A percentile compares a stretch with the other conserved stretches of the same genome.
phyloP scores from a whole-genome alignment of 2,329 filamentous ascomycete genomes.

The Neofusicoccum parvum region DNA sequence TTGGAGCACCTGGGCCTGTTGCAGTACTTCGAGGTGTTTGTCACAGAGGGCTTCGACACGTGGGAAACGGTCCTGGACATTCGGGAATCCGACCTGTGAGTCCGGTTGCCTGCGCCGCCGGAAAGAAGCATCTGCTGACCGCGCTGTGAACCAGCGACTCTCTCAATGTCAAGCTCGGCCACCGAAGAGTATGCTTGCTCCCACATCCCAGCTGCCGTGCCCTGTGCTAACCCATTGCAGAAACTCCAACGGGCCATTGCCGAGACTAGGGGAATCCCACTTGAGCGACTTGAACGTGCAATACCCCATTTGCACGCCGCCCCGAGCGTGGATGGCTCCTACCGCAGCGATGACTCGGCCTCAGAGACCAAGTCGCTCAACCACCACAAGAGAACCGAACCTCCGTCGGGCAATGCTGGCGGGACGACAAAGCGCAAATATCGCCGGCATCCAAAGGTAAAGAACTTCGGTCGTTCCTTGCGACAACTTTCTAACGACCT shows the following conservation, averaged over 20 bases:
- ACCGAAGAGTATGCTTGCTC: slow-evolving; percentile 66
- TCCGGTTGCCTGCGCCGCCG: background rate
- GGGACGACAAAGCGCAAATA: slow-evolving; percentile 69
- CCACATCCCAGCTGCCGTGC: background rate
- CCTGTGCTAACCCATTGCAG: slow-evolving; percentile 43
- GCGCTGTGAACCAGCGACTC: slow-evolving; percentile 57
- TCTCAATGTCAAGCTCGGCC: slow-evolving; percentile 76
- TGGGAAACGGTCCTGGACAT: slow-evolving; percentile 85
- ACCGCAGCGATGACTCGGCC: slow-evolving; percentile 57
- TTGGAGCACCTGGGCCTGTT: slow-evolving; percentile 76
- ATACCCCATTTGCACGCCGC: slow-evolving; percentile 20
- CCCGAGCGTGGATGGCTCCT: slow-evolving; percentile 54
- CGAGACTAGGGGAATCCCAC: slow-evolving; percentile 63
- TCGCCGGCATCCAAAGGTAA: slow-evolving; percentile 73
- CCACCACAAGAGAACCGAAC: slow-evolving; percentile 41
- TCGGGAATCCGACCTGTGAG: slow-evolving; percentile 79
- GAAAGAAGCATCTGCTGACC: slow-evolving; percentile 16
- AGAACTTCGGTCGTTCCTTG: slow-evolving; percentile 29
- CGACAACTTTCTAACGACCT: background rate
- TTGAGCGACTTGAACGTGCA: slow-evolving; percentile 23
- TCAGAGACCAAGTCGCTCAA: slow-evolving; percentile 51
- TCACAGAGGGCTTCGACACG: slow-evolving; percentile 80
- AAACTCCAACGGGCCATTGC: slow-evolving; percentile 84
- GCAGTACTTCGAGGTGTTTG: slow-evolving; percentile 73
- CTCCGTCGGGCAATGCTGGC: slow-evolving; percentile 34